Evolutionary conservation across 1,139 yeast species (phyloP).

Genomic region (Suhomyces yuchorum): DNA sequence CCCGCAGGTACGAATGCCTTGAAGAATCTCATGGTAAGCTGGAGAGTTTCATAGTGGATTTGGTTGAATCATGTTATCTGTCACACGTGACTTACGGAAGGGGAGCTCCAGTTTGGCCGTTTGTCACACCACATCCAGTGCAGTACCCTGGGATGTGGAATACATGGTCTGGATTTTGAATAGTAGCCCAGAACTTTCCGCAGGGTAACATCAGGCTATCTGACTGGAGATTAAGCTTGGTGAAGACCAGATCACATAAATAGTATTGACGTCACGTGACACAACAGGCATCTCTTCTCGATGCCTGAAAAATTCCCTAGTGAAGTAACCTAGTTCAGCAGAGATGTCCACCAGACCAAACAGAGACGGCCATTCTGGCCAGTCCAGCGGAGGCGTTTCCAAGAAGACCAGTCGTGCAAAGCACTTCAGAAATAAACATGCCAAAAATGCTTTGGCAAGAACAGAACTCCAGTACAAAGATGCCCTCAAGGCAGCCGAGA

Average conservation of each 20-base stretch:
- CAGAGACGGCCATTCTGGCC: conserved; percentile 17
- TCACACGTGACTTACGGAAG: background rate
- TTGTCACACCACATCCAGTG: no score
- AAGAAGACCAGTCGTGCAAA: conserved; percentile 13
- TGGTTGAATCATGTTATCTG: background rate
- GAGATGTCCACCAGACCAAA: conserved; percentile 5
- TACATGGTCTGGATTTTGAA: no score
- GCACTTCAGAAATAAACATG: conserved; percentile 56
- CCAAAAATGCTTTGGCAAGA: conserved; percentile 64
- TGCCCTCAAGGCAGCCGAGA: conserved; percentile 79
- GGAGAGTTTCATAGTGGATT: background rate
- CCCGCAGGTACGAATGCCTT: conserved; percentile 4
- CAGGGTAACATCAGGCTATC: no score
- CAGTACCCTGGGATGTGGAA: no score
- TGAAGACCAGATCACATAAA: background rate
- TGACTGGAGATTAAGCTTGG: no score
- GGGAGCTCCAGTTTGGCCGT: no score
- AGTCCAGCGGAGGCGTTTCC: conserved; percentile 21
- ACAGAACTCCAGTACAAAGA: conserved; percentile 74
- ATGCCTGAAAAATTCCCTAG: conserved; percentile 11
- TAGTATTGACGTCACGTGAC: conserved; percentile 3
- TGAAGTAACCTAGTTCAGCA: background rate
- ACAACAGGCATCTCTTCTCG: conserved; percentile 3
- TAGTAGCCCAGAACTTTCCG: no score
- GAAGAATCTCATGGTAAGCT: conserved; percentile 7